Base-by-base conservation (phyloP, 2,329 filamentous ascomycete genomes). In the Phyllosticta citriasiana region DNA sequence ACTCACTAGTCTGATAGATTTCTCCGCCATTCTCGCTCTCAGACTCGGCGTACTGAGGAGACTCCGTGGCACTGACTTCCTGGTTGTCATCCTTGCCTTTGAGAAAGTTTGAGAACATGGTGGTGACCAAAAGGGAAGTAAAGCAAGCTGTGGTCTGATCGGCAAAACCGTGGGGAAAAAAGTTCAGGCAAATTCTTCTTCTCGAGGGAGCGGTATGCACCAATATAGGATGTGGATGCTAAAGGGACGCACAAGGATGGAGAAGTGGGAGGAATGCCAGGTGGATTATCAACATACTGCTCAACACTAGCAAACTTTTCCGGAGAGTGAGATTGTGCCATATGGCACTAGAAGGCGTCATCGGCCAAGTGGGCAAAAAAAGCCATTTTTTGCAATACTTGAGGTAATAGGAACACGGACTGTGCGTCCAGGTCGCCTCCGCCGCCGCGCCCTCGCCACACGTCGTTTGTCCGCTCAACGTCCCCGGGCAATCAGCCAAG, bases 1-100 rank as follows among this genome's bases (percentile, higher is more conserved):
- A 56, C 14, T 62, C 60, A 22, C 59, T 62, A 22, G 62, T 63
- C 26, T 62, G 55, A 22, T 63, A 63, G 27, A 60, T 59, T 16
- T 55, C 55, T n/a, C 53, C 60, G 51, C 55, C 60, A 55, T 57
- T 22, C 16, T 62, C 60, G 55, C 59, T 61, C 47, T 54, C 59
- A 0, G 59, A 61, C 14, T 57, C 59, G 30, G 59, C 22, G 10
- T 61, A 61, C 14, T 19, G 6, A 27, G 54, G 47, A 25, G 59
- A 14, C 4, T 47, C 27, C 7, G 19, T 25, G 12, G 24, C 50
- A 30, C 53, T 55, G 54, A 61, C 59, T 35, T 53, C 33, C 26
- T 56, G n/a, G 50, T 27, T 22, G 14, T 61, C 55, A 10, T 27
- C 55, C 30, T 61, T 61, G 30, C 59, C 55, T 50, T 61, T 57